These are phyloP conservation scores for Ophiostoma ips DNA, from an alignment of 2,329 filamentous ascomycete genomes.

Conservation along the genomic window DNA sequence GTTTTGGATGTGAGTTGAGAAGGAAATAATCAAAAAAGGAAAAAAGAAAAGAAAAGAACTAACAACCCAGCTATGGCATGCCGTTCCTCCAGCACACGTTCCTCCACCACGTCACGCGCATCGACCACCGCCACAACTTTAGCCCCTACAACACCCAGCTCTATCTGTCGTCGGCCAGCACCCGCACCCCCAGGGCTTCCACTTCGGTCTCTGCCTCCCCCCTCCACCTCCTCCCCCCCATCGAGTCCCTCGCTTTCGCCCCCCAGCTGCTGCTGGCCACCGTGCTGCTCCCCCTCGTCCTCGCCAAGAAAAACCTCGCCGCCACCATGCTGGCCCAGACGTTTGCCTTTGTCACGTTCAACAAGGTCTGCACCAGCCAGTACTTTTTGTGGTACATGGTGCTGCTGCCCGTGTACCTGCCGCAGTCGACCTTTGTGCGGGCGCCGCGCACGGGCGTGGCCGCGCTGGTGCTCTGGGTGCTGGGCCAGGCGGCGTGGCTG, in stretches of 20 bases:
- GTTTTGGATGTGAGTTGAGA: slow-evolving; percentile 59
- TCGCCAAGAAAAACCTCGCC: slow-evolving; percentile 71
- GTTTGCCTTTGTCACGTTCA: slow-evolving; percentile 93
- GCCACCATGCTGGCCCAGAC: slow-evolving; percentile 87
- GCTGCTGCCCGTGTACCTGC: slow-evolving; percentile 82
- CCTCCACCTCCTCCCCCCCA: slow-evolving; percentile 22
- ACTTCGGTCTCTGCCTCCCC: too few relatives aligned
- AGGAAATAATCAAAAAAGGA: too few relatives aligned
- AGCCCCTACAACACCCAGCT: slow-evolving; percentile 89
- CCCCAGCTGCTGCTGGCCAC: slow-evolving; percentile 76
- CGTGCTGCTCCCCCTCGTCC: slow-evolving; percentile 50
- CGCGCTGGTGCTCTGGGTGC: slow-evolving; percentile 59
- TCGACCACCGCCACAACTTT: slow-evolving; percentile 97
- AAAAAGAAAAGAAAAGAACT: too few relatives aligned
- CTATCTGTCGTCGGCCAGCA: slow-evolving; percentile 62
- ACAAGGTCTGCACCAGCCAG: slow-evolving; percentile 98
- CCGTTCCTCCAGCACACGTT: slow-evolving; percentile 84
- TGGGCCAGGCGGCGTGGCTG: slow-evolving; percentile 61
- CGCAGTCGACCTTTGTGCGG: slow-evolving; percentile 57
- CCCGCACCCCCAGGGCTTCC: slow-evolving; percentile 15
- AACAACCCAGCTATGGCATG: slow-evolving; percentile 49
- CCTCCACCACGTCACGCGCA: slow-evolving; percentile 79
- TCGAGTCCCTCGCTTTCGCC: slow-evolving; percentile 76
- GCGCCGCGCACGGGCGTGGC: slow-evolving; percentile 45
- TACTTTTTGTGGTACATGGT: slow-evolving; percentile 99